These are phyloP conservation scores for Fusarium ramigenum DNA, from an alignment of 2,329 filamentous ascomycete species.

Conservation along the genomic window DNA sequence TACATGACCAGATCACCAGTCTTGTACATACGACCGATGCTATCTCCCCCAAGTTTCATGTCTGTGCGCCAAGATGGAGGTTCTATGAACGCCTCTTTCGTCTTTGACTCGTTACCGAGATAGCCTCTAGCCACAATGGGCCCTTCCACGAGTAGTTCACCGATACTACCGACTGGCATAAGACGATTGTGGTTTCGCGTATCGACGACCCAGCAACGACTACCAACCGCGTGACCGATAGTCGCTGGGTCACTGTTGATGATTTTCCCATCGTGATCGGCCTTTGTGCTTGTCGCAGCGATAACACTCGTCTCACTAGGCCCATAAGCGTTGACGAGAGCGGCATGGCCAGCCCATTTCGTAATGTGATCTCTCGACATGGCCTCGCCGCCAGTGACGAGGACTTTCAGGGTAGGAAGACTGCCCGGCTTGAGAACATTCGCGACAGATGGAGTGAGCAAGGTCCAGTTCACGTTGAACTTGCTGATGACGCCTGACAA, in stretches of 20 bases:
- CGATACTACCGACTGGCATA: not conserved
- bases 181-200: slow-evolving; percentile 9
- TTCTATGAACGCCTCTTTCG: slow-evolving; percentile 16
- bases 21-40: slow-evolving; percentile 49
- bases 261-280: not conserved
- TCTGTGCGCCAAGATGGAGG: slow-evolving; percentile 58
- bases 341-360: slow-evolving; percentile 19
- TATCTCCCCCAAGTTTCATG: not conserved
- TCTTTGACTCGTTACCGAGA: slow-evolving; percentile 13
- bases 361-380: slow-evolving; percentile 18
- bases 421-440: slow-evolving; percentile 19
- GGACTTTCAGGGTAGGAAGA: not conserved
- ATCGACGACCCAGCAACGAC: slow-evolving; percentile 20
- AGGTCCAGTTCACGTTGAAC: slow-evolving; percentile 27
- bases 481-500: slow-evolving; percentile 10
- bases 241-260: not conserved
- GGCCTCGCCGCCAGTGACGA: slow-evolving; percentile 24
- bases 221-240: slow-evolving; percentile 13
- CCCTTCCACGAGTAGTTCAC: slow-evolving; percentile 21
- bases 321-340: slow-evolving; percentile 31
- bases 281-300: slow-evolving; percentile 9
- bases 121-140: slow-evolving; percentile 31
- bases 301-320: slow-evolving; percentile 22
- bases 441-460: slow-evolving; percentile 30
- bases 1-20: slow-evolving; percentile 60